These are phyloP conservation scores for Pestalotiopsis sp. DNA, from an alignment of 2,329 filamentous ascomycete species.

Conservation along the genomic window DNA sequence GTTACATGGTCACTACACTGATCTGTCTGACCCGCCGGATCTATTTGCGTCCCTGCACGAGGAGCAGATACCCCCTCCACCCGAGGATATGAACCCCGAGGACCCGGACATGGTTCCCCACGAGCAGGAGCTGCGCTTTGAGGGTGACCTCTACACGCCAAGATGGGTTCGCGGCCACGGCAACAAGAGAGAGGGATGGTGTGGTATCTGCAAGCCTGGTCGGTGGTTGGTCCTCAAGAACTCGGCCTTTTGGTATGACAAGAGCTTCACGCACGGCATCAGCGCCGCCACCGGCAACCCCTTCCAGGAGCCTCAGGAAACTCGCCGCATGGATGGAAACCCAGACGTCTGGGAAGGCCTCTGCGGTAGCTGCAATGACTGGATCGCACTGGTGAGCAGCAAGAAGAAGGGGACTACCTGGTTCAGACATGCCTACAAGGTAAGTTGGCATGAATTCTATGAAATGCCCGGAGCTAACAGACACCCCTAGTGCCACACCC, in stretches of 20 bases:
- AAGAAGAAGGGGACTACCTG: constrained; percentile 94
- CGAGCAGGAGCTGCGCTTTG: constrained; percentile 78
- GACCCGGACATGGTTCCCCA: constrained; percentile 77
- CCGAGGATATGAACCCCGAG: constrained; percentile 79
- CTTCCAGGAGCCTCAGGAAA: constrained; percentile 78
- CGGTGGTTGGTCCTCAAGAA: constrained; percentile 89
- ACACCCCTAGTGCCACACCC: constrained; percentile 64
- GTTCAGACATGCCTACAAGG: constrained; percentile 90
- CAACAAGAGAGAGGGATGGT: constrained; percentile 89
- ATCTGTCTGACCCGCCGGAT: constrained; percentile 75
- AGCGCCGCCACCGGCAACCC: constrained; percentile 78
- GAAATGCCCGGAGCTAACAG: constrained; percentile 18
- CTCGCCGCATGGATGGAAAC: constrained; percentile 76
- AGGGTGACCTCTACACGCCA: constrained; percentile 81
- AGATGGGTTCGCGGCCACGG: constrained; percentile 84
- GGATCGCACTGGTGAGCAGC: constrained; percentile 80
- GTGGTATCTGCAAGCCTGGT: constrained; percentile 83
- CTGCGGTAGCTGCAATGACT: constrained; percentile 78
- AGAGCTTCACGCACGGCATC: constrained; percentile 86
- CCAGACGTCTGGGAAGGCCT: constrained; percentile 81
- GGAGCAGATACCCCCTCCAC: constrained; percentile 72
- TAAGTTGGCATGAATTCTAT: constrained; percentile 33
- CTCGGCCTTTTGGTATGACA: constrained; percentile 92
- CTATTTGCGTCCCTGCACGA: constrained; percentile 76
- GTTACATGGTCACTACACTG: constrained; percentile 70